phyloP scores from a whole-genome alignment of 306 rosid genomes.

The Lathyrus sativus region DNA sequence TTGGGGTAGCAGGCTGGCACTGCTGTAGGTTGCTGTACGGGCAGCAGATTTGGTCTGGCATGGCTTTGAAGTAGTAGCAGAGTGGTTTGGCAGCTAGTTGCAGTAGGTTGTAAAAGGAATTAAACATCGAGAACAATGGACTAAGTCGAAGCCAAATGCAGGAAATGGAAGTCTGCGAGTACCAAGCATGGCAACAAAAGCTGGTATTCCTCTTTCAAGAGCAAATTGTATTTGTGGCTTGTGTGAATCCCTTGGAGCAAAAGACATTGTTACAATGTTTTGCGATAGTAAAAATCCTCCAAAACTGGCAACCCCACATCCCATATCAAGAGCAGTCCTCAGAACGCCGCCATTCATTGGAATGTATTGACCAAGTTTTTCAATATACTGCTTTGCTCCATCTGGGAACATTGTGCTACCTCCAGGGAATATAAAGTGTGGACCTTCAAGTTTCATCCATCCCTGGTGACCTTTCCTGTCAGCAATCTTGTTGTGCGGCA shows the following conservation, averaged over 20 bases:
- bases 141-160: slow-evolving; percentile 84
- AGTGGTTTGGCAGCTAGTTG: no score
- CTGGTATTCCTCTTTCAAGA: no score
- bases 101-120: no score
- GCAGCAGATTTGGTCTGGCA: no score
- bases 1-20: no score
- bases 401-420: slow-evolving; percentile 99
- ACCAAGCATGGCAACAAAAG: slow-evolving; percentile 99
- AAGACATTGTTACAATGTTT: no score
- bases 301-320: slow-evolving; percentile 99
- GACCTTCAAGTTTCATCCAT: slow-evolving; percentile 96
- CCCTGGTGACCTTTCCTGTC: slow-evolving; percentile 99
- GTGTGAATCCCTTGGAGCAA: no score
- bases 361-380: slow-evolving; percentile 89
- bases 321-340: slow-evolving; percentile 98
- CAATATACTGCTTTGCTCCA: slow-evolving; percentile 91
- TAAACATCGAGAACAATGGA: no score
- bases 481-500: slow-evolving; percentile 95
- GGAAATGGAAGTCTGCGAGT: slow-evolving; percentile 96
- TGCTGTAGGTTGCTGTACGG: no score
- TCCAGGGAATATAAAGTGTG: slow-evolving; percentile 91
- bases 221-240: no score
- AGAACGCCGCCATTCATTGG: slow-evolving; percentile 68
- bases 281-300: no score
- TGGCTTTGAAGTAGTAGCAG: no score